Percentiles rank a stretch among this genome's conserved stretches.
Evolutionary conservation across 495 filamentous ascomycete genomes (phyloP).

Genomic region (Thermothielavioides terrestris): DNA sequence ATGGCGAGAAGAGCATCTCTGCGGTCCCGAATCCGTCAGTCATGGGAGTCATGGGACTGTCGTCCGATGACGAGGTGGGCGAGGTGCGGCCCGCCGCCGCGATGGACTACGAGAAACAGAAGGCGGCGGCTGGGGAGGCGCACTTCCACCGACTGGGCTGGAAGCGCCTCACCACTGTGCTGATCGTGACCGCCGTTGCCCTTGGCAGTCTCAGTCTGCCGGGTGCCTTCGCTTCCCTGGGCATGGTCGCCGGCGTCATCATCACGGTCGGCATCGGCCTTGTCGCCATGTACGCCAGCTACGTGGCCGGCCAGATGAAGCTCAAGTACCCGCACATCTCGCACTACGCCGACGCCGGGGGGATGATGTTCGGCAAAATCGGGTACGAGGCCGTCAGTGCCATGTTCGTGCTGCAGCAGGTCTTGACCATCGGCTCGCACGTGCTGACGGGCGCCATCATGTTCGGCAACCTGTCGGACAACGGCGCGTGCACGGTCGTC

Average conservation of each 20-base stretch:
- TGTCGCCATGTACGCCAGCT: slow-evolving; percentile 67
- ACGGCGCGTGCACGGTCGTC: slow-evolving; percentile 58
- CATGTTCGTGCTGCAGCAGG: slow-evolving; percentile 57
- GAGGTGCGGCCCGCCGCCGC: slow-evolving; percentile 12
- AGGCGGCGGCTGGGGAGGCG: slow-evolving; percentile 28
- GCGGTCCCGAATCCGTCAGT: not conserved
- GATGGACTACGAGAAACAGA: slow-evolving; percentile 32
- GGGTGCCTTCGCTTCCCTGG: slow-evolving; percentile 53
- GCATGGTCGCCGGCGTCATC: slow-evolving; percentile 50
- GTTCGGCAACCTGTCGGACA: slow-evolving; percentile 55
- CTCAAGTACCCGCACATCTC: slow-evolving; percentile 59
- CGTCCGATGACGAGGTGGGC: slow-evolving; percentile 15
- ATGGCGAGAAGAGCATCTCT: not conserved
- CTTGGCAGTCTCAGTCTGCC: slow-evolving; percentile 62
- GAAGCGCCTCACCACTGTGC: slow-evolving; percentile 46
- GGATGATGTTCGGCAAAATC: slow-evolving; percentile 53
- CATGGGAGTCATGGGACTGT: not conserved
- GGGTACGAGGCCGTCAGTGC: slow-evolving; percentile 58
- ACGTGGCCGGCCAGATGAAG: slow-evolving; percentile 72
- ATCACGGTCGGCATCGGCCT: slow-evolving; percentile 54
- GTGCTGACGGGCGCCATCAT: slow-evolving; percentile 65
- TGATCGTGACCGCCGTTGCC: slow-evolving; percentile 68
- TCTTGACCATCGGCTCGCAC: slow-evolving; percentile 72
- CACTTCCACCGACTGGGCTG: slow-evolving; percentile 40
- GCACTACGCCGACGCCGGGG: slow-evolving; percentile 63